Conservation (phyloP, 129 eudicot species). For the Saussurea involucrata region DNA sequence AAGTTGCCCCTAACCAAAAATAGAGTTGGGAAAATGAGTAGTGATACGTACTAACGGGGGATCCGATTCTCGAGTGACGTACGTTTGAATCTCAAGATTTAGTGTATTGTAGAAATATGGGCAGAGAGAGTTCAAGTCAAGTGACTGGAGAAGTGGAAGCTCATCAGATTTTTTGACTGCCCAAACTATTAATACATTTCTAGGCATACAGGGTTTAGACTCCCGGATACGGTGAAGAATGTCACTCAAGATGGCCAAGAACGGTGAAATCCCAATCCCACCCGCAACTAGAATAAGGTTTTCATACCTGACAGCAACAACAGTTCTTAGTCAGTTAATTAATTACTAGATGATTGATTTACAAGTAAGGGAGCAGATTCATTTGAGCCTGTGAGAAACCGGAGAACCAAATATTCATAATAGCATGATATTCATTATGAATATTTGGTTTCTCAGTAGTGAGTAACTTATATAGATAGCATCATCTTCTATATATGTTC, state of each 20-base stretch:
- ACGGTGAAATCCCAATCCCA: constrained; percentile 95
- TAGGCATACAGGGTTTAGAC: constrained; percentile 67
- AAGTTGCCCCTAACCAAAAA: not conserved
- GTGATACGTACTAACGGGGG: constrained; percentile 58
- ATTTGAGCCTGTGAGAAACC: not conserved
- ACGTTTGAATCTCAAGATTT: constrained; percentile 82
- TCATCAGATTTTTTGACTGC: constrained; percentile 83
- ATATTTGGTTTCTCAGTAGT: not conserved
- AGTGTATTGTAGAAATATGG: constrained; percentile 54
- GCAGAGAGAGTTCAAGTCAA: constrained; percentile 57
- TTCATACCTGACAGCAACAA: constrained; percentile 55
- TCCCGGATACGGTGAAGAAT: constrained; percentile 61
- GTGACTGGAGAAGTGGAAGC: constrained; percentile 72
- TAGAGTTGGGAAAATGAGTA: not conserved
- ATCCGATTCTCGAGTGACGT: constrained; percentile 82
- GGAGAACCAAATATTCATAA: not conserved
- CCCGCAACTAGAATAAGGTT: constrained; percentile 92
- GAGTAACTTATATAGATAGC: not conserved
- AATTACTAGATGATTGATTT: not conserved
- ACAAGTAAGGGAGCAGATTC: not conserved
- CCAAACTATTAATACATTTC: constrained; percentile 75
- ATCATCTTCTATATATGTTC: not conserved
- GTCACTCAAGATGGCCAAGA: constrained; percentile 82
- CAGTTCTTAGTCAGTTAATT: not conserved
- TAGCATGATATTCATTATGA: not conserved